Base-by-base conservation (phyloP, 108 stramenopile genomes). In the Nitzschia sp. region DNA sequence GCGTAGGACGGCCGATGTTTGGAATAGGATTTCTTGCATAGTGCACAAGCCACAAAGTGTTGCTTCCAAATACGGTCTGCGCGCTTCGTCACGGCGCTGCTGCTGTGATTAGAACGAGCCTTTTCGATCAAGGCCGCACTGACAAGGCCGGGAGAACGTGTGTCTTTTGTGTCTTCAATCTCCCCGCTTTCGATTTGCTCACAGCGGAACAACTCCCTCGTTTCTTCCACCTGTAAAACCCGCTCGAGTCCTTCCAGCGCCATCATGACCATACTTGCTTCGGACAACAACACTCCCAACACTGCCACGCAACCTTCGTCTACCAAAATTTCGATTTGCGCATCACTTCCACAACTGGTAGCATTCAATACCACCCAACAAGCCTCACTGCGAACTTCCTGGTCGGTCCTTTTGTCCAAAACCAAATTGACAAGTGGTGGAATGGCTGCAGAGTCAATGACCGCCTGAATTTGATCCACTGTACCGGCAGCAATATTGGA, bases 351-450 rank as follows among this genome's bases (percentile, higher is more conserved):
- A 69, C 97, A 97, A 63, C 93, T 95, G 1, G 97, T 96, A 17
- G 97, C 97, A 77, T 98, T 98, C 54, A 97, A 79, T 7, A 98
- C 91, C 17, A 96, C 97, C 97, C 97, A 98, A 77, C 95, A 95
- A n/a, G 96, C 97, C 80, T 98, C 97, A 53, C 86, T 95, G 22
- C 91, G 79, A 3, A 98, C 96, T 69, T 96, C 95, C 72, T 91
- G 88, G 70, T 92, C 91, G 5, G 90, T 89, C 42, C 65, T 83
- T 51, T 85, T 78, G 55, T 85, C 78, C 53, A 78, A 79, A 22
- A 97, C 96, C 15, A 98, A 67, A 46, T 90, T 63, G 17, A 97
- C 95, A 26, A 98, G 70, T 0, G 90, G 94, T 7, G 89, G 89
- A 34, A 97, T 91, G 20, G 90, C 89, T 6, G 91, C 95, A n/a